Conservation (phyloP, 495 filamentous ascomycete genomes). For the Niebla homalea region DNA sequence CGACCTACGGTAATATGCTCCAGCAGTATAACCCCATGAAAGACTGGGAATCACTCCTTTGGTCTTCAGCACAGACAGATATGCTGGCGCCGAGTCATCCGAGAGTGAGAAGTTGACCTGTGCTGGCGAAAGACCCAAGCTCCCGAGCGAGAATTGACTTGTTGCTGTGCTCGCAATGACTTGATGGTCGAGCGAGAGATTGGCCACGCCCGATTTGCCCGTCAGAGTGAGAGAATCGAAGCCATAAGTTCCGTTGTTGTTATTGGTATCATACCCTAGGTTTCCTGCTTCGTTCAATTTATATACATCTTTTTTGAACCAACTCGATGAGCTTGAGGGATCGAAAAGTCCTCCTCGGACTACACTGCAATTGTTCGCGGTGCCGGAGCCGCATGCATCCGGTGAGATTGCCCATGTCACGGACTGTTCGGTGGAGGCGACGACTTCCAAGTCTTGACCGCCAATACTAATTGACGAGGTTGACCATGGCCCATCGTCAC, state of each 20-base stretch:
- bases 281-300: slow-evolving; percentile 33
- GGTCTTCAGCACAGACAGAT: slow-evolving; percentile 34
- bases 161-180: slow-evolving; percentile 40
- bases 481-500: slow-evolving; percentile 28
- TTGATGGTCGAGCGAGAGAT: slow-evolving; percentile 31
- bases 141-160: slow-evolving; percentile 43
- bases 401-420: slow-evolving; percentile 37
- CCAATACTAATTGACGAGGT: slow-evolving; percentile 24
- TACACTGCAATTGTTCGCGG: slow-evolving; percentile 10
- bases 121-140: slow-evolving; percentile 38
- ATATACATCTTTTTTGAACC: slow-evolving; percentile 41
- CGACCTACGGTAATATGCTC: slow-evolving; percentile 41
- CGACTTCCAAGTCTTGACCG: slow-evolving; percentile 21
- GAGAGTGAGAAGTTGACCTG: slow-evolving; percentile 26
- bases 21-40: slow-evolving; percentile 51
- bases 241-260: slow-evolving; percentile 46
- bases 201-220: slow-evolving; percentile 27
- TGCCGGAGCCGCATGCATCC: slow-evolving; percentile 13
- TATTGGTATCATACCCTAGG: slow-evolving; percentile 37
- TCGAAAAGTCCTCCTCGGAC: slow-evolving; percentile 43
- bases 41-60: slow-evolving; percentile 39
- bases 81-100: slow-evolving; percentile 30
- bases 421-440: slow-evolving; percentile 23
- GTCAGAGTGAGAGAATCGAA: slow-evolving; percentile 37
- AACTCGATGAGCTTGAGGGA: slow-evolving; percentile 36